Base-by-base conservation (phyloP, 257 asterid genomes). In the Solanum ossicruentum region DNA sequence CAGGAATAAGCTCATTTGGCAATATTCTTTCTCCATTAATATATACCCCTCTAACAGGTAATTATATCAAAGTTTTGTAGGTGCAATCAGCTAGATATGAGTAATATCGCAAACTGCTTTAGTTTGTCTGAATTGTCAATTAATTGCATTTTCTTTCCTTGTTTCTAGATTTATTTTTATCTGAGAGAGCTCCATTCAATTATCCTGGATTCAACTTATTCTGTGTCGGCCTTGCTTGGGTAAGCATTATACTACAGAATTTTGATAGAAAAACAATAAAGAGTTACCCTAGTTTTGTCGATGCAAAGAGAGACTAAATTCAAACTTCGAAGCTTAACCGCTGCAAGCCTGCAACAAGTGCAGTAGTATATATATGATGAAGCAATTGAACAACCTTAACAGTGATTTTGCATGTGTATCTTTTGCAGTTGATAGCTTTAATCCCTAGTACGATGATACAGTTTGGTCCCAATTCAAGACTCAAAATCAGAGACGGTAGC, bases 151-250 rank as follows among this genome's bases (percentile, higher is more conserved):
- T 23, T 23, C 8, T 47, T 75, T 75, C 43, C 28, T 57, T 21
- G 61, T 85, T 78, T 45, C 45, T 77, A 87, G 89, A 87, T 47
- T 13, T 87, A 56, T 87, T 85, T 43, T 83, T 85, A 83, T 87
- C 88, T 1, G 85, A 85, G 12, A 26, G 66, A 26, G 85, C 89
- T 39, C 88, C 89, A 6, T 80, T 87, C 47, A 32, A 83, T 77
- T 85, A 72, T 77, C 85, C 84, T 17, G 86, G 88, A 11, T 87
- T 87, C 84, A 84, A 85, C 82, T 82, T 83, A 72, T 58, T 85
- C 39, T 87, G 89, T 56, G 84, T 85, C 43, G 88, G 86, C 61
- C 70, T 87, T 69, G 78, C 89, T 52, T 87, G 86, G 85, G 89
- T 87, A 82, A 84, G 86, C 43, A 83, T 49, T 5, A 49, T 15